These are phyloP conservation scores for Prunus padus DNA, from an alignment of 306 rosid genomes.

Conservation along the genomic window DNA sequence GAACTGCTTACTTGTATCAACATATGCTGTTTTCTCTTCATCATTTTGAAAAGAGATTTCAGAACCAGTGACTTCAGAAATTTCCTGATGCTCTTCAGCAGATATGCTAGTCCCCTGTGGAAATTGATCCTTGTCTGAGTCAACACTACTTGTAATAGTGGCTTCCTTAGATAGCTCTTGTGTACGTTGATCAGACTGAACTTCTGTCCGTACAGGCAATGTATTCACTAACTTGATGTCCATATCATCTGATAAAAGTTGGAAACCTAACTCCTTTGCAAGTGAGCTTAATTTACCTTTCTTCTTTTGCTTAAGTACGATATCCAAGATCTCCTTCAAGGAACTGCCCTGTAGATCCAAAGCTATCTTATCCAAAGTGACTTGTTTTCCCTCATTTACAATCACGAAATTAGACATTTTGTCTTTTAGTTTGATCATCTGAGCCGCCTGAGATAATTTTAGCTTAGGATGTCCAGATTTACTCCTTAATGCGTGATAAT, in stretches of 20 bases:
- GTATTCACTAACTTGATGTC: constrained; percentile 53
- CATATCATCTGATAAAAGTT: constrained; percentile 83
- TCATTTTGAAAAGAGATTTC: constrained; percentile 38
- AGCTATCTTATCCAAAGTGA: constrained; percentile 57
- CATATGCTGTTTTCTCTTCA: constrained; percentile 38
- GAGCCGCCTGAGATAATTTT: constrained; percentile 53
- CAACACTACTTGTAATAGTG: constrained; percentile 27
- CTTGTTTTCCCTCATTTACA: constrained; percentile 63
- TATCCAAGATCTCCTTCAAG: constrained; percentile 62
- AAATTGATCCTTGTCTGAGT: constrained; percentile 33
- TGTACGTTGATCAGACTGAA: constrained; percentile 45
- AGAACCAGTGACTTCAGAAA: constrained; percentile 30
- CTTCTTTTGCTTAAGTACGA: constrained; percentile 55
- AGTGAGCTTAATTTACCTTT: constrained; percentile 68
- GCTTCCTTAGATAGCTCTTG: constrained; percentile 43
- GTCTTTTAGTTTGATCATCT: constrained; percentile 49
- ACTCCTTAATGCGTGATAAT: constrained; percentile 40
- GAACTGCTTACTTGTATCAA: constrained; percentile 34
- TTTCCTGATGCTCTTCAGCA: constrained; percentile 39
- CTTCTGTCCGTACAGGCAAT: constrained; percentile 41
- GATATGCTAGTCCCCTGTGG: constrained; percentile 19
- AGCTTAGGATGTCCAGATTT: constrained; percentile 57
- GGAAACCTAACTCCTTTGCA: constrained; percentile 88
- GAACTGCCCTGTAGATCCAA: constrained; percentile 63
- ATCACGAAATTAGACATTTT: constrained; percentile 60